Evolutionary conservation across 257 asterid genomes (phyloP), one percentile per base, ranked within the genome.

Genomic region (Solanum pimpinellifolium): DNA sequence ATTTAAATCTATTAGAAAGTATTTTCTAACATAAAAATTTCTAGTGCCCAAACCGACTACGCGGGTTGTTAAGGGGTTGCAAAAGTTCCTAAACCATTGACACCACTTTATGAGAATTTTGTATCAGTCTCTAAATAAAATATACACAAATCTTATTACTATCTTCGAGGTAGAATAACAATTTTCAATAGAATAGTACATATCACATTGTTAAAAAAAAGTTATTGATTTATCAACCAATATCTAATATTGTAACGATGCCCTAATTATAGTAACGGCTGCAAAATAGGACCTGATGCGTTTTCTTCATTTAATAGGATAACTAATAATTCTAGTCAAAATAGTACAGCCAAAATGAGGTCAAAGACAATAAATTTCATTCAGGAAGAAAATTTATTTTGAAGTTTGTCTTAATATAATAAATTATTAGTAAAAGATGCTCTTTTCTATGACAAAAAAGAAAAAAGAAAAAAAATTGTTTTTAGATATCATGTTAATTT

Each of bases 131-230:
- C 4, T 33, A 33, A 3, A 31, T 31, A 31, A 4, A 33, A 4
- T 52, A 52, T 52, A 52, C 23, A 52, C 62, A 16, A 16, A 52
- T 1, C 23, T 52, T 52, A 52, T 0, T 3, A 16, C 7, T 52
- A 52, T 4, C 23, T 52, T 52, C 2, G 23, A 52, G 3, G 0
- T 52, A 52, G 60, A 52, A 52, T 16, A 1, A 16, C 62, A 0
- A 15, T 16, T 49, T 49, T 1, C 0, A 49, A 49, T 5, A 52
- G 0, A 52, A 52, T 52, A 52, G 0, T 52, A 52, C 0, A 52
- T 52, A 52, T 16, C 16, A 52, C 23, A 52, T 52, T 23, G 16
- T 52, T 16, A 52, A 16, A 1, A 52, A 49, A 52, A 52, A 52
- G 23, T 52, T 52, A 16, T 52, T 52, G 3, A 52, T 52, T 52